Evolutionary conservation across 2,329 filamentous ascomycete genomes (phyloP).

Genomic region (Diplocarpon mali): DNA sequence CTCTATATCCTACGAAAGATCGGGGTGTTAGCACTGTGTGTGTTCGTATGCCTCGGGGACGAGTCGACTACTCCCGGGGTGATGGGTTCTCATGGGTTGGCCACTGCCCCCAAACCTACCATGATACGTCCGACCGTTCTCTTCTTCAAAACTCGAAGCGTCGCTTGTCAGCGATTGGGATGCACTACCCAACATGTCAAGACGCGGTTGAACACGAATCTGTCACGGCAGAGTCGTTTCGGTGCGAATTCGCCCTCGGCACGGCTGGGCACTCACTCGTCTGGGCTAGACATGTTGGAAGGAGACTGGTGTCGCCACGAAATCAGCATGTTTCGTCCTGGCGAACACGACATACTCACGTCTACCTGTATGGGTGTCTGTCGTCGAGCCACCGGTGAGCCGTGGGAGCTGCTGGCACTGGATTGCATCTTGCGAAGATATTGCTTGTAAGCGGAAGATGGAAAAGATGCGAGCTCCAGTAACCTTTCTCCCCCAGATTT

Average conservation of each 20-base stretch:
- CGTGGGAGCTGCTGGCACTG: not conserved
- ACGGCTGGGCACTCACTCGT: constrained; percentile 16
- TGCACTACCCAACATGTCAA: constrained; percentile 5
- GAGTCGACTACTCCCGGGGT: too few species aligned
- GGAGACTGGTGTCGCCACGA: constrained; percentile 7
- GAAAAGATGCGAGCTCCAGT: not conserved
- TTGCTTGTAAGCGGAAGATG: not conserved
- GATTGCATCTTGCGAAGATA: not conserved
- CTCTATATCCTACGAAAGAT: too few species aligned
- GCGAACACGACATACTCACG: constrained; percentile 7
- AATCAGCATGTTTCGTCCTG: constrained; percentile 5
- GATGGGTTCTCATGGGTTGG: too few species aligned
- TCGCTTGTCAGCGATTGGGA: constrained; percentile 7
- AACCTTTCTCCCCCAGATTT: not conserved
- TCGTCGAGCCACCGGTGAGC: not conserved
- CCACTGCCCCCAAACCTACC: too few species aligned
- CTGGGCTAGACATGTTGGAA: constrained; percentile 9
- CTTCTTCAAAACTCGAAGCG: constrained; percentile 18
- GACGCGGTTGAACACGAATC: not conserved
- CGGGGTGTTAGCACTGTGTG: too few species aligned
- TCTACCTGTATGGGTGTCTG: constrained; percentile 19
- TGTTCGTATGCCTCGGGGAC: too few species aligned
- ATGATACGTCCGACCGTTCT: constrained; percentile 25
- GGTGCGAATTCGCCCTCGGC: constrained; percentile 16
- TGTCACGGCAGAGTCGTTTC: constrained; percentile 3